Conservation (phyloP, 2,329 filamentous ascomycete genomes). For the Aspergillus alliaceus region DNA sequence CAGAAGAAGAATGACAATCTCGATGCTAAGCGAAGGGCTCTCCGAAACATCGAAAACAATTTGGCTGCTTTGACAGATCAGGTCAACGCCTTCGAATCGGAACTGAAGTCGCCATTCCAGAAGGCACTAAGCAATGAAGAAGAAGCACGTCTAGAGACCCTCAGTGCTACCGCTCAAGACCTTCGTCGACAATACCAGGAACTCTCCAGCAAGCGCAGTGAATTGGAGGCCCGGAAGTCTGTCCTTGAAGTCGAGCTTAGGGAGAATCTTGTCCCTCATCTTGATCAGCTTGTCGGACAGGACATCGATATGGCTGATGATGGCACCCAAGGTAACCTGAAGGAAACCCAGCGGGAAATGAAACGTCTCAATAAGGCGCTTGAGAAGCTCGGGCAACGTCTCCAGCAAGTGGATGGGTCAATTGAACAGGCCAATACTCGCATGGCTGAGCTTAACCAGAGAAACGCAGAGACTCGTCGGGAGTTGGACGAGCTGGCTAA, state of each 20-base stretch:
- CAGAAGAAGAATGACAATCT: constrained; percentile 72
- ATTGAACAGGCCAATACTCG: constrained; percentile 61
- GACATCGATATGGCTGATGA: constrained; percentile 67
- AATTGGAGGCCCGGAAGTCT: constrained; percentile 77
- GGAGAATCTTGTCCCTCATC: constrained; percentile 82
- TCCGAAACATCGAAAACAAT: constrained; percentile 69
- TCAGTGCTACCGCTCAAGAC: constrained; percentile 69
- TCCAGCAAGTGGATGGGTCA: constrained; percentile 72
- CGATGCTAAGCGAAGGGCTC: constrained; percentile 65
- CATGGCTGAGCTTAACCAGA: constrained; percentile 60
- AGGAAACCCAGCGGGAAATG: constrained; percentile 77
- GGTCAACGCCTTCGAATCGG: constrained; percentile 73
- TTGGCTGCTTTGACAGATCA: constrained; percentile 76
- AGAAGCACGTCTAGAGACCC: constrained; percentile 72
- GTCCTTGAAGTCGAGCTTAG: constrained; percentile 82
- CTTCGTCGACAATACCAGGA: constrained; percentile 76
- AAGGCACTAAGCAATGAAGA: constrained; percentile 82
- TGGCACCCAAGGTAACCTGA: constrained; percentile 62
- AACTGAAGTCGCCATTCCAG: constrained; percentile 85
- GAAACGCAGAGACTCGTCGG: constrained; percentile 64
- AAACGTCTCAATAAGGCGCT: constrained; percentile 72
- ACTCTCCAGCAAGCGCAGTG: constrained; percentile 69
- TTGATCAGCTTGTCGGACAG: constrained; percentile 80
- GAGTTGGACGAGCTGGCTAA: constrained; percentile 73
- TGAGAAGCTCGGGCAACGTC: constrained; percentile 65